These are phyloP conservation scores for Aspergillus spinulosporus DNA, from an alignment of 2,329 filamentous ascomycete genomes.

Conservation along the genomic window DNA sequence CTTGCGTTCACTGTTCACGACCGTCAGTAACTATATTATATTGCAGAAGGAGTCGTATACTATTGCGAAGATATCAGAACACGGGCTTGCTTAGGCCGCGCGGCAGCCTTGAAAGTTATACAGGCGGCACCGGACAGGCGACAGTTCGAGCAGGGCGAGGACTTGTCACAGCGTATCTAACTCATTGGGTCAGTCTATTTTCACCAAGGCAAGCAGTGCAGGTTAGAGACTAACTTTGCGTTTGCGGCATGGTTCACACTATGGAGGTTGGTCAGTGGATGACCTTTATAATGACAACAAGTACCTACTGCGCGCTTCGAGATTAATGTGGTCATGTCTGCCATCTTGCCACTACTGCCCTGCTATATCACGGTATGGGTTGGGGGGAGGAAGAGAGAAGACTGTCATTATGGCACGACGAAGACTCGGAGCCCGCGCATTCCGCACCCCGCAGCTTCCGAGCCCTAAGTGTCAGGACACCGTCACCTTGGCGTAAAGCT, in stretches of 20 bases:
- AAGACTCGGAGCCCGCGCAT: neutral
- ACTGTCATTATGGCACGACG: neutral
- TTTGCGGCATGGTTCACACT: neutral
- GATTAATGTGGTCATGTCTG: neutral
- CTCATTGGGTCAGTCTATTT: neutral
- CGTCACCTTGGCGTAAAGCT: neutral
- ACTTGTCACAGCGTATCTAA: neutral
- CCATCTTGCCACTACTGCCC: too few relatives aligned
- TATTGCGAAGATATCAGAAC: conserved; percentile 1
- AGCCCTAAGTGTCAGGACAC: neutral
- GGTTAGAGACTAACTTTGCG: neutral
- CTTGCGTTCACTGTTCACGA: neutral
- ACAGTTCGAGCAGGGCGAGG: neutral
- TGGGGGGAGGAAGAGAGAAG: neutral
- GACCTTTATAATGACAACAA: neutral
- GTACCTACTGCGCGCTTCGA: neutral
- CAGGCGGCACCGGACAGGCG: neutral
- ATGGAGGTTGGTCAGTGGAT: neutral
- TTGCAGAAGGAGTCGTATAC: neutral
- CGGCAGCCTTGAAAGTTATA: neutral
- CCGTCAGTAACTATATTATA: neutral
- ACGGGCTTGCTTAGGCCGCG: neutral
- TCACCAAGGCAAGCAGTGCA: neutral
- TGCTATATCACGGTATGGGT: too few relatives aligned
- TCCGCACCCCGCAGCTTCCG: neutral